These are phyloP conservation scores for Hemileccinum hortonii DNA, from an alignment of 1,284 basidiomycete genomes.

Conservation along the genomic window DNA sequence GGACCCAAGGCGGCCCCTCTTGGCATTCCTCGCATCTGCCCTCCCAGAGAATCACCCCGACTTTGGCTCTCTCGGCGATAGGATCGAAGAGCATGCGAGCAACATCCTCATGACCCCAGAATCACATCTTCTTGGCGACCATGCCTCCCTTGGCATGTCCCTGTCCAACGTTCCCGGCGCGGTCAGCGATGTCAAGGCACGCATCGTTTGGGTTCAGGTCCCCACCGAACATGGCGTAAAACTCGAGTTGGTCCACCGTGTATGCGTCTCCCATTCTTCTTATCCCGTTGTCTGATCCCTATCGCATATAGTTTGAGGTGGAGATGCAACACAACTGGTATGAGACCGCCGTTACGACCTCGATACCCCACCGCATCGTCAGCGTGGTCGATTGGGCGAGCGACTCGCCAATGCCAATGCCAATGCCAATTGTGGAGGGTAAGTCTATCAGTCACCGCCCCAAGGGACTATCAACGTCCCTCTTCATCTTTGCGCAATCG, in stretches of 20 bases:
- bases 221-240: conserved; percentile 52
- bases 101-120: conserved; percentile 52
- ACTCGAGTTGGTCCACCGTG: conserved; percentile 55
- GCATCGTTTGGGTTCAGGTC: conserved; percentile 71
- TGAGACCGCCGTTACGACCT: conserved; percentile 66
- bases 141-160: conserved; percentile 35
- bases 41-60: conserved; percentile 50
- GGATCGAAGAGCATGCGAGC: conserved; percentile 50
- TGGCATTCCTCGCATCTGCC: conserved; percentile 76
- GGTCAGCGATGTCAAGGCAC: conserved; percentile 70
- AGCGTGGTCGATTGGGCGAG: conserved; percentile 84
- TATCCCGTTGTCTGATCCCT: background rate
- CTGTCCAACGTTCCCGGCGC: conserved; percentile 61
- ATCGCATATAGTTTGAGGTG: conserved; percentile 61
- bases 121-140: conserved; percentile 50
- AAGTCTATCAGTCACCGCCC: conserved; percentile 4
- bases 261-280: conserved; percentile 2
- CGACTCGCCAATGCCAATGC: conserved; percentile 55
- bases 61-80: conserved; percentile 51
- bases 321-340: conserved; percentile 89
- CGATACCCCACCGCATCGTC: conserved; percentile 66
- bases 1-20: conserved; percentile 45
- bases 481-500: too few species aligned
- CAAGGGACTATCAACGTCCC: too few species aligned
- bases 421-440: conserved; percentile 19